Conservation (phyloP, 1,284 basidiomycete genomes). For the Ustilago shanxiensis region DNA sequence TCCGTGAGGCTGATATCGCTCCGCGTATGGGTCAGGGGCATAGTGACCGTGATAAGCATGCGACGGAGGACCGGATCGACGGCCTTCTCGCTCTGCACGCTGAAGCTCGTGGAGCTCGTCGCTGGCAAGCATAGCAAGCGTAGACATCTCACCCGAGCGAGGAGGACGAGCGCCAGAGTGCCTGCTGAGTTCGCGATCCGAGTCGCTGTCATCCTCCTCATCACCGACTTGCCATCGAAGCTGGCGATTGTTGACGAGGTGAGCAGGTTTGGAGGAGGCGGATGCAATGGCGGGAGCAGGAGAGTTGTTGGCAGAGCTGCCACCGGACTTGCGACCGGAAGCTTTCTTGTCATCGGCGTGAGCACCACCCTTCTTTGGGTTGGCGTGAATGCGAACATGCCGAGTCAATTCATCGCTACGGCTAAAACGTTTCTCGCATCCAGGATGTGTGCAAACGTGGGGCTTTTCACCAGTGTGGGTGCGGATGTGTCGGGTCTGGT, state of each 20-base stretch:
- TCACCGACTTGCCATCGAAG: slow-evolving; percentile 53
- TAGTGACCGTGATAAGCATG: slow-evolving; percentile 34
- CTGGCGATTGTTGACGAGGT: slow-evolving; percentile 26
- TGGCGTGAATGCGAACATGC: slow-evolving; percentile 90
- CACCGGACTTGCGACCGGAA: slow-evolving; percentile 30
- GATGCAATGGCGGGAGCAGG: slow-evolving; percentile 39
- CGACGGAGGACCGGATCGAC: slow-evolving; percentile 26
- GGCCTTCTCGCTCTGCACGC: slow-evolving; percentile 58
- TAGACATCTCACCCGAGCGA: slow-evolving; percentile 64
- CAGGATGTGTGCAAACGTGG: slow-evolving; percentile 89
- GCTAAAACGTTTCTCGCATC: slow-evolving; percentile 98
- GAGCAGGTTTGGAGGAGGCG: slow-evolving; percentile 29
- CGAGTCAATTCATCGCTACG: slow-evolving; percentile 96
- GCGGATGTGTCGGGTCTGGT: slow-evolving; percentile 93
- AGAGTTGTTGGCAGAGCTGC: slow-evolving; percentile 16
- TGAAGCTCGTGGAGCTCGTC: slow-evolving; percentile 67
- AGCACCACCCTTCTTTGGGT: slow-evolving; percentile 63
- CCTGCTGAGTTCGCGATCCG: slow-evolving; percentile 48
- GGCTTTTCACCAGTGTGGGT: slow-evolving; percentile 99
- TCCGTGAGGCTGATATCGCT: slow-evolving; percentile 36
- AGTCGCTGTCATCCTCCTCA: slow-evolving; percentile 61
- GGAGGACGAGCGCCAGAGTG: slow-evolving; percentile 12
- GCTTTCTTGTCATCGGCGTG: slow-evolving; percentile 40
- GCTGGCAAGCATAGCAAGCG: slow-evolving; percentile 65
- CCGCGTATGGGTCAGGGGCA: slow-evolving; percentile 41